A percentile compares a stretch with the other conserved stretches of the same genome.
Conservation (phyloP, 305 asterid genomes). For the Plantago coronopus region DNA sequence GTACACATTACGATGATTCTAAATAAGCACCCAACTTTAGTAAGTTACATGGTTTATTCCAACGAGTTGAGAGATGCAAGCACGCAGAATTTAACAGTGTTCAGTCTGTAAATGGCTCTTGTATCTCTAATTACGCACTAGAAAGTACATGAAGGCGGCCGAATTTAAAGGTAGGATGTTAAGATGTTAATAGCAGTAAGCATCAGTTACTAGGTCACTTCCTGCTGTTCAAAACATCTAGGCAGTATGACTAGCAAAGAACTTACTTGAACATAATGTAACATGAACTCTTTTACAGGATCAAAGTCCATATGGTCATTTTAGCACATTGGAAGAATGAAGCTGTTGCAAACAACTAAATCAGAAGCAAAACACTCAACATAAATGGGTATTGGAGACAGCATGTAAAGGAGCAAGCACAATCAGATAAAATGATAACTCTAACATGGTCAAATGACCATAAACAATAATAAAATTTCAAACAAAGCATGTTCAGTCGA, state of each 20-base stretch:
- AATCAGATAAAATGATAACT: neutral
- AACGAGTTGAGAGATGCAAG: slow-evolving; percentile 6
- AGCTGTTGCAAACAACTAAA: neutral
- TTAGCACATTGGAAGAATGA: too few relatives aligned
- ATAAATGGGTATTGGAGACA: slow-evolving; percentile 9
- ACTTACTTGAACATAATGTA: too few relatives aligned
- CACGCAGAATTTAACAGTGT: neutral
- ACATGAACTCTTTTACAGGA: neutral
- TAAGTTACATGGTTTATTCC: slow-evolving; percentile 18
- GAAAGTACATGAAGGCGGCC: neutral
- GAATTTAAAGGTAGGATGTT: slow-evolving; percentile 2
- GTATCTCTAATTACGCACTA: slow-evolving; percentile 14
- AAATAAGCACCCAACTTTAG: slow-evolving; percentile 12
- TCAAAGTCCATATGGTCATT: slow-evolving; percentile 1
- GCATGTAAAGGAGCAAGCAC: slow-evolving; percentile 4
- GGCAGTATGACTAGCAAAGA: neutral
- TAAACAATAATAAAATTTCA: neutral
- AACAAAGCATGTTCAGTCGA: slow-evolving; percentile 3
- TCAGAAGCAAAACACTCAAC: slow-evolving; percentile 18
- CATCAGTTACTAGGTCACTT: too few relatives aligned
- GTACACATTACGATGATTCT: slow-evolving; percentile 15
- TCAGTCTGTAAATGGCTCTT: slow-evolving; percentile 5
- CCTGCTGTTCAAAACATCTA: neutral
- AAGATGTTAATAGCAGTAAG: neutral
- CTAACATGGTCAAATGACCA: too few relatives aligned